Evolutionary conservation across 140 eudicot species (phyloP), one percentile per base, ranked within the genome.

Genomic region (Stevia rebaudiana): DNA sequence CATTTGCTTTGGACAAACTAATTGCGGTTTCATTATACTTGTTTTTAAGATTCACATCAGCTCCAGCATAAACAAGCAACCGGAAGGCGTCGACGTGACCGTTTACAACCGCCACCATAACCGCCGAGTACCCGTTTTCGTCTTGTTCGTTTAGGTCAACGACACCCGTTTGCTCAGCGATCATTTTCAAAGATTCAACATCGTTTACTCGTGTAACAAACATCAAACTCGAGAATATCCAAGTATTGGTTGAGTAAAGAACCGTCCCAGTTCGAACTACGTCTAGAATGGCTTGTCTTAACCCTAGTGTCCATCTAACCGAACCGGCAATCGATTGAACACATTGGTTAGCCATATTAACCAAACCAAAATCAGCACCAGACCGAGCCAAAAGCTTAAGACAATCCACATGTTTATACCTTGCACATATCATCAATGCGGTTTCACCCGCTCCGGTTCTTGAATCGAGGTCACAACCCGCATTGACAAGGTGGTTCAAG

Each of bases 311-410:
- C 97, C 95, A 90, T 75, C 66, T 48, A 24, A 73, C 70, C 22
- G 81, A 76, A 40, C 81, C 82, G 17, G 94, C 91, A 15, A 90
- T 72, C 0, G 88, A 78, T 65, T 28, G 73, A 6, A 73, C 86
- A 49, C 80, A 82, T 46, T 80, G 76, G 39, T 81, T 82, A 9
- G 77, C 75, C 30, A 56, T 56, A 7, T 47, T 17, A 11, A 28
- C 69, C 76, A 90, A 56, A 50, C 95, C 97, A 25, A 87, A 84
- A 71, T 90, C 97, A 16, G 94, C 94, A 6, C 95, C 95, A 0
- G 94, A 77, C 0, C 79, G 63, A 8, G 84, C 86, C 15, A 90
- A 72, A 58, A 86, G 64, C 74, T 73, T 78, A 19, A 90, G 79
- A 43, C 95, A 90, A 56, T 87, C 94, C 5, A 71, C 82, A 4